These are phyloP conservation scores for Exophiala xenobiotica DNA, from an alignment of 2,329 filamentous ascomycete genomes.

Conservation along the genomic window DNA sequence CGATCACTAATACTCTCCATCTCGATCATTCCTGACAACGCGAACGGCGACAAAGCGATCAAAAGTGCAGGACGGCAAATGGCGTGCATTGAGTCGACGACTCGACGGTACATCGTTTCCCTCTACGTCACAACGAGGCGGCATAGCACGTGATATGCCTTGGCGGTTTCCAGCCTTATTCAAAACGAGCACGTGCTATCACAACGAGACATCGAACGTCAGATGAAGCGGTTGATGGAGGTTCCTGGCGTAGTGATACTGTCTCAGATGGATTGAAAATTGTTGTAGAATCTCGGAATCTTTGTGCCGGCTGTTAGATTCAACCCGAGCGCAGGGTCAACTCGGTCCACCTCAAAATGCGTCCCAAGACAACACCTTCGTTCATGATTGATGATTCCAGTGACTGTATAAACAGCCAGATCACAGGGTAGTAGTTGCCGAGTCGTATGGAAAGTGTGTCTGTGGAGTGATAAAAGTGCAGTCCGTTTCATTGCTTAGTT, in stretches of 20 bases:
- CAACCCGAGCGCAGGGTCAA: too few species aligned
- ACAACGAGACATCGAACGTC: constrained; percentile 6
- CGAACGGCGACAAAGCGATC: neutral
- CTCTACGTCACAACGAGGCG: constrained; percentile 5
- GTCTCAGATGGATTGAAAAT: too few species aligned
- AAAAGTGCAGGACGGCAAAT: neutral
- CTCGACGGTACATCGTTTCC: constrained; percentile 2
- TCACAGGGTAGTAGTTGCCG: too few species aligned
- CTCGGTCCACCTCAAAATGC: too few species aligned
- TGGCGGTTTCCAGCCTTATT: neutral
- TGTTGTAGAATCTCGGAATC: too few species aligned
- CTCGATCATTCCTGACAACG: neutral
- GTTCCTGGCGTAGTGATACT: neutral
- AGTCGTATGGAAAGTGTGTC: too few species aligned
- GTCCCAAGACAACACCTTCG: too few species aligned
- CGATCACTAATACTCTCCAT: too few species aligned
- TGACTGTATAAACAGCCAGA: too few species aligned
- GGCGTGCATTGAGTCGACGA: neutral
- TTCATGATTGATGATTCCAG: too few species aligned
- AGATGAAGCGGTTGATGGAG: neutral
- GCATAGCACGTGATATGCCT: constrained; percentile 9
- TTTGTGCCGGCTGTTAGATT: too few species aligned
- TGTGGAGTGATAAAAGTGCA: too few species aligned
- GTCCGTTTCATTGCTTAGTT: constrained; percentile 4
- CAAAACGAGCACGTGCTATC: constrained; percentile 13